phyloP scores from a whole-genome alignment of 2,329 filamentous ascomycete genomes.

The Karstenula rhodostoma region DNA sequence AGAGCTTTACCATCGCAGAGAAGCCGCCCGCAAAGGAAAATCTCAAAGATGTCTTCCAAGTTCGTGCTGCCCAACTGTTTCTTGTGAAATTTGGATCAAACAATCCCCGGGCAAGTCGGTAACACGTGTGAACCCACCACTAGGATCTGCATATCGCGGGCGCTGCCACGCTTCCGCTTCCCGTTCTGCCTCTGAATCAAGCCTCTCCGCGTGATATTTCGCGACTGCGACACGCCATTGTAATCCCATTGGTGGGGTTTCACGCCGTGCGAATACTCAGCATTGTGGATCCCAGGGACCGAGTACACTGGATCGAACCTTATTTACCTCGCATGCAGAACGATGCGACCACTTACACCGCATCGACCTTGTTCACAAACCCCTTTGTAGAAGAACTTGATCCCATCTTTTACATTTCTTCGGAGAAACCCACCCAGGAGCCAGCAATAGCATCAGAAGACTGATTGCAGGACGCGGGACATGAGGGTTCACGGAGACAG shows the following conservation, averaged over 20 bases:
- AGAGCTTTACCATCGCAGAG: background rate
- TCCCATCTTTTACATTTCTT: background rate
- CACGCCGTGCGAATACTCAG: background rate
- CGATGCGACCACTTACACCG: background rate
- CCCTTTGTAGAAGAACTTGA: background rate
- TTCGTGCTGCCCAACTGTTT: background rate
- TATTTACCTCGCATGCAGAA: background rate
- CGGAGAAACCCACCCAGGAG: background rate
- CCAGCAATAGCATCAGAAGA: background rate
- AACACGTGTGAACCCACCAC: background rate
- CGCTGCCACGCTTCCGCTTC: background rate
- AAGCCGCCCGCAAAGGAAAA: background rate
- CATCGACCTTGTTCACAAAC: background rate
- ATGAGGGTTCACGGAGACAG: background rate
- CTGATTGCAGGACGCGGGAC: conserved; percentile 1
- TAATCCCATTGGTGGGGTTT: conserved; percentile 1
- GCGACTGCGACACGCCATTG: background rate
- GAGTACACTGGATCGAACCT: conserved; percentile 1
- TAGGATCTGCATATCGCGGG: background rate
- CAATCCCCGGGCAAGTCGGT: background rate
- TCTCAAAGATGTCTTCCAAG: background rate
- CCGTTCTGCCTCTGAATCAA: background rate
- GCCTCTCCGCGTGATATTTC: background rate
- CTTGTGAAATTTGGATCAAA: background rate
- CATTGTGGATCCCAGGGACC: background rate